Base-by-base conservation (phyloP, 768 basidiomycete species). In the Leucocoprinus birnbaumii region DNA sequence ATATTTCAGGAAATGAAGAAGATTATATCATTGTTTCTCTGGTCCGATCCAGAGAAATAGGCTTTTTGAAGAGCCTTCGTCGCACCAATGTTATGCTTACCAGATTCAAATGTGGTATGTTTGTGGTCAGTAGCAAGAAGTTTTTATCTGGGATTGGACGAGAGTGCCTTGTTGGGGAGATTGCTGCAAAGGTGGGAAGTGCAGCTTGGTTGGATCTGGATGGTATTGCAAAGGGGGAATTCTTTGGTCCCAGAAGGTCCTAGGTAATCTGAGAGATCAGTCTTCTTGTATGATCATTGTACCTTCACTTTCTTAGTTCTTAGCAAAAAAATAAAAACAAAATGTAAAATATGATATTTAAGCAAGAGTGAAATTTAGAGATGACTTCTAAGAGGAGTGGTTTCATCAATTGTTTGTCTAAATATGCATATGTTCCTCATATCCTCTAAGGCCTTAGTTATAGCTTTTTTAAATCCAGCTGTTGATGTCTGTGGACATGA, bases 61-160 rank as follows among this genome's bases (percentile, higher is more conserved):
- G 91, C 3, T 94, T 94, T 59, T 72, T 94, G 31, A 63, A 68
- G 13, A 84, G 84, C 61, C 59, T 76, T 9, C 78, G 86, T 25
- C 78, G 91, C 16, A 86, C 87, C 51, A 93, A 94, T 84, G 91
- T 94, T 55, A 91, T 94, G 89, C 83, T 93, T 7, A 86, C 84
- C 45, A 81, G 91, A 35, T 91, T 86, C 76, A 86, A 87, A 66
- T 75, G 70, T 48, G 86, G 84, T 26, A 92, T 93, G 89, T 83
- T 84, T 55, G 86, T 94, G 60, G 73, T 86, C 49, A 76, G 85
- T 19, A 88, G 75, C 61, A 72, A 73, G 59, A 70, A 71, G 16
- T 93, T 92, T 63, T 71, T 93, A 38, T 59, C 63, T n/a, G 78
- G 78, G 9, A 62, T 68, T 63, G 89, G 82, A 48, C 66, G 70